Conservation (phyloP, 495 filamentous ascomycete genomes). For the Cenococcum geophilum region DNA sequence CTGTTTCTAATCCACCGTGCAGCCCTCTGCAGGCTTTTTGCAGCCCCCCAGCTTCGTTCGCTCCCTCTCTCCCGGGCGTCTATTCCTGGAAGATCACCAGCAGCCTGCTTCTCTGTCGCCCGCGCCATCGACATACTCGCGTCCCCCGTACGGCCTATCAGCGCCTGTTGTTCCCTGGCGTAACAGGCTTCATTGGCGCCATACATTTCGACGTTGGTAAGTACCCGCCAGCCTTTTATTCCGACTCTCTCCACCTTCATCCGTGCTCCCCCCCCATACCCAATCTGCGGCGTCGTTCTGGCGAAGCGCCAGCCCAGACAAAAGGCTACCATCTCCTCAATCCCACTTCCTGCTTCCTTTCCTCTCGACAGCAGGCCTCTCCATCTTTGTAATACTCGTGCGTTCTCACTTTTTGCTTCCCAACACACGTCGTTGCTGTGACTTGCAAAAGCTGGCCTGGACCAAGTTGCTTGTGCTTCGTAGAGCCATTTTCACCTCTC, state of each 20-base stretch:
- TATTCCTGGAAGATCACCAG: slow-evolving; percentile 32
- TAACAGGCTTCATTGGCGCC: slow-evolving; percentile 25
- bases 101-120: slow-evolving; percentile 10
- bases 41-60: neutral
- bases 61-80: slow-evolving; percentile 36
- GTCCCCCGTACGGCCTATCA: slow-evolving; percentile 34
- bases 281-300: slow-evolving; percentile 14
- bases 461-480: slow-evolving; percentile 24
- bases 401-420: slow-evolving; percentile 20
- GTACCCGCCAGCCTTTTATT: slow-evolving; percentile 33
- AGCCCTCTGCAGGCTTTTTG: too few relatives aligned
- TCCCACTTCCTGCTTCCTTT: slow-evolving; percentile 11
- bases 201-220: slow-evolving; percentile 25
- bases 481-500: neutral
- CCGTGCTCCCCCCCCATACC: slow-evolving; percentile 21
- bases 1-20: slow-evolving; percentile 18
- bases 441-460: slow-evolving; percentile 32
- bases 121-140: slow-evolving; percentile 8
- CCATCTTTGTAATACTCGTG: slow-evolving; percentile 26
- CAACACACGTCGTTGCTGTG: slow-evolving; percentile 15
- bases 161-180: slow-evolving; percentile 16
- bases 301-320: slow-evolving; percentile 36
- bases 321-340: slow-evolving; percentile 32
- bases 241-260: slow-evolving; percentile 32
- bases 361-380: slow-evolving; percentile 34